These are phyloP conservation scores for Penicillium sclerotiorum DNA, from an alignment of 2,329 filamentous ascomycete species.

Conservation along the genomic window DNA sequence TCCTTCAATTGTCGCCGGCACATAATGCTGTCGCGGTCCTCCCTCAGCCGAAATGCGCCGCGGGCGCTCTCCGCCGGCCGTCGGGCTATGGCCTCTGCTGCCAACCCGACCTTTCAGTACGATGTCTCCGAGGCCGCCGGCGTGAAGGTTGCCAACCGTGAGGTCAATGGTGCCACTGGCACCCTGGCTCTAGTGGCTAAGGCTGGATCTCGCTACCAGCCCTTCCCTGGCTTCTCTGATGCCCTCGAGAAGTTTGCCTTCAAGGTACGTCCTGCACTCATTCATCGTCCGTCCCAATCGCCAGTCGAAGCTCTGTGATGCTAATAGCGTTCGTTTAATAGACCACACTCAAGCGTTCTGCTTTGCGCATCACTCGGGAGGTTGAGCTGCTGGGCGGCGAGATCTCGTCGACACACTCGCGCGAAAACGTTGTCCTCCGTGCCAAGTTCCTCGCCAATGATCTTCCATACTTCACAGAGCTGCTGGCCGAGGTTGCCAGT, in stretches of 20 bases:
- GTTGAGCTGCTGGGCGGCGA: constrained; percentile 91
- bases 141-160: constrained; percentile 89
- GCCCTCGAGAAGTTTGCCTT: constrained; percentile 95
- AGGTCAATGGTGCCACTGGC: constrained; percentile 83
- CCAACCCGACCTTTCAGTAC: constrained; percentile 80
- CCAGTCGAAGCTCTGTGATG: too few relatives aligned
- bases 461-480: constrained; percentile 95
- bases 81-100: constrained; percentile 65
- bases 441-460: constrained; percentile 95
- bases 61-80: constrained; percentile 61
- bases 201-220: constrained; percentile 91
- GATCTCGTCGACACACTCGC: constrained; percentile 83
- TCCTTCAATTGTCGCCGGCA: constrained; percentile 49
- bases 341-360: constrained; percentile 81
- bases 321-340: constrained; percentile 52
- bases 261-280: constrained; percentile 66
- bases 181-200: constrained; percentile 91
- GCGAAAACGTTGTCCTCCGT: constrained; percentile 88
- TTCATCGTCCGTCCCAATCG: constrained; percentile 22
- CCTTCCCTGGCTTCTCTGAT: constrained; percentile 83
- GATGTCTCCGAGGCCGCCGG: constrained; percentile 83
- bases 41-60: constrained; percentile 65
- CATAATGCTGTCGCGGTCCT: constrained; percentile 70
- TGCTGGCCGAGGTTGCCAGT: constrained; percentile 87
- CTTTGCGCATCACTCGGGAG: constrained; percentile 91